Conservation (phyloP, 306 rosid genomes). For the Glycine latifolia region DNA sequence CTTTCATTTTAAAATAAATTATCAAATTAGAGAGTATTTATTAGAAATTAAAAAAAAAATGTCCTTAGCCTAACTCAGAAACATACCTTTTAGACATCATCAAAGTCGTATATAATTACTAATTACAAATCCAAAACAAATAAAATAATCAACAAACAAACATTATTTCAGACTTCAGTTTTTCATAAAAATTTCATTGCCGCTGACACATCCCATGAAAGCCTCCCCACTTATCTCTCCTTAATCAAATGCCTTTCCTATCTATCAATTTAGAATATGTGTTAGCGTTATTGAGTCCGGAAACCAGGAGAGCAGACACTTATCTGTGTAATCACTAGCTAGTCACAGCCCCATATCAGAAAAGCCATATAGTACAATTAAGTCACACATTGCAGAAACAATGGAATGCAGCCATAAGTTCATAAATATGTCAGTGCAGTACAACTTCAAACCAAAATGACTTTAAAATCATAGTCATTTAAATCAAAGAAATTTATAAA, state of each 20-base stretch:
- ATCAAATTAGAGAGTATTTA: background rate
- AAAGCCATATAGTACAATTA: background rate
- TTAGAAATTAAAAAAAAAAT: too few relatives aligned
- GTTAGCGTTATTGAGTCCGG: background rate
- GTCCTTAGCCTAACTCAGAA: too few relatives aligned
- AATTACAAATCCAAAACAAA: background rate
- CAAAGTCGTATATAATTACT: background rate
- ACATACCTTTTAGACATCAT: background rate
- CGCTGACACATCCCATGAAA: background rate
- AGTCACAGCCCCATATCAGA: background rate
- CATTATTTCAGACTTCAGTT: background rate
- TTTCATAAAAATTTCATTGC: background rate
- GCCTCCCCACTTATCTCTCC: background rate
- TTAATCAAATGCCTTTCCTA: background rate
- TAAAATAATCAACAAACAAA: background rate
- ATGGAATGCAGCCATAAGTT: background rate
- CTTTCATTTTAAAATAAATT: background rate
- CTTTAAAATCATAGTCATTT: background rate
- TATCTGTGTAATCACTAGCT: background rate
- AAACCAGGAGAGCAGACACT: background rate
- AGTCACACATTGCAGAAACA: background rate
- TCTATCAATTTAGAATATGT: background rate
- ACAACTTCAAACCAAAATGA: background rate
- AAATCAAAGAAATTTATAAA: constrained; percentile 17
- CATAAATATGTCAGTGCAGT: background rate